Evolutionary conservation across 208 protist genomes (phyloP), one percentile per base, ranked within the genome.

Genomic region (Vickermania ingenoplastis): DNA sequence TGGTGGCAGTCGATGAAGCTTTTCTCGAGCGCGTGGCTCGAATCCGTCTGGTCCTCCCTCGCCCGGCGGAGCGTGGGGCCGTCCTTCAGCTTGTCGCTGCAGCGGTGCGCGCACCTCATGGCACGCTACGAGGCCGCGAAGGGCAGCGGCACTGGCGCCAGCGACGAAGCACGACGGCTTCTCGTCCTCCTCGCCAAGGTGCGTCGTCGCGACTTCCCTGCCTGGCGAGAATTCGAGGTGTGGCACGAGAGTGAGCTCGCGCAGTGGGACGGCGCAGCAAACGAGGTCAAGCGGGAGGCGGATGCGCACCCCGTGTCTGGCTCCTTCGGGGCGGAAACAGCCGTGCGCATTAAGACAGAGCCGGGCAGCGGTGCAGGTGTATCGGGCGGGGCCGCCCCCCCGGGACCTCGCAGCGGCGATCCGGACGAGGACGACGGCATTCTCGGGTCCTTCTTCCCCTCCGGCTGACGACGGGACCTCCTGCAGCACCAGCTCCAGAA

Each of bases 1-100:
- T 92, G 85, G 86, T 95, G 89, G 86, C 61, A 66, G 17, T 68
- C 77, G 65, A 72, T 95, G 17, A 71, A 80, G 25, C 66, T 92
- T n/a, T 95, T 95, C 50, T 81, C 89, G 1, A 63, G 56, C 13
- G 61, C 67, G 24, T 95, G 89, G 89, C 69, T 92, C 24, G 55
- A 62, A 1, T 74, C 81, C 45, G 61, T 95, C 31, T 69, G 71
- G n/a, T 31, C 29, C 52, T 66, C 51, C 36, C 36, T 56, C 26
- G 57, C 69, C 52, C 69, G 77, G 51, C 64, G 67, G 2, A 29
- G 66, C 17, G 58, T 69, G 27, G 28, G 48, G 22, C 2, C 23
- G 14, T 55, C 59, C 41, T n/a, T 67, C n/a, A 55, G 65, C n/a
- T 61, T 31, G 29, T 41, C 61, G 31, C 54, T 94, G 57, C 61